Percentiles rank a stretch among this genome's conserved stretches.
Conservation (phyloP, 495 filamentous ascomycete genomes). For the Talaromyces proteolyticus region DNA sequence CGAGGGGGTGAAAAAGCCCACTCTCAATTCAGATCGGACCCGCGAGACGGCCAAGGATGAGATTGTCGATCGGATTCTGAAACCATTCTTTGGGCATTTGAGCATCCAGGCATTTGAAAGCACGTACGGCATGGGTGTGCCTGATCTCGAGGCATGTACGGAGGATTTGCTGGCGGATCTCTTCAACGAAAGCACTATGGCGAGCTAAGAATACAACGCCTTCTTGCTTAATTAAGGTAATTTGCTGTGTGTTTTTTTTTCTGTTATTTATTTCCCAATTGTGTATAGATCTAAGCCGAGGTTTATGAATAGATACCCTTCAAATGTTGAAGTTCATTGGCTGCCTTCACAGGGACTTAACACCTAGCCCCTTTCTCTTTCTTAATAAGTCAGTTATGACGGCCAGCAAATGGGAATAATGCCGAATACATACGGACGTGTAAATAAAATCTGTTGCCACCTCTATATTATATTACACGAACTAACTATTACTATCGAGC, state of each 20-base stretch:
- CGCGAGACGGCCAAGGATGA: slow-evolving; percentile 57
- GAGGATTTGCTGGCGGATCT: slow-evolving; percentile 70
- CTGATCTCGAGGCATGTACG: slow-evolving; percentile 64
- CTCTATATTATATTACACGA: no score
- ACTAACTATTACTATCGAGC: no score
- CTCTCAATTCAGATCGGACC: slow-evolving; percentile 37
- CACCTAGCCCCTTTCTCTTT: no score
- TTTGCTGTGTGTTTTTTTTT: background rate
- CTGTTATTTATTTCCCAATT: background rate
- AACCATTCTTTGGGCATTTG: slow-evolving; percentile 85
- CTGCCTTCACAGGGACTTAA: no score
- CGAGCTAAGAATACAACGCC: slow-evolving; percentile 18
- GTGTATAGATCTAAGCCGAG: no score
- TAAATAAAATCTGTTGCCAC: no score
- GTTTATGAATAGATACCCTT: no score
- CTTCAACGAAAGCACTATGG: slow-evolving; percentile 68
- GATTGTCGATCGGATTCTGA: slow-evolving; percentile 65
- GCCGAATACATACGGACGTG: no score
- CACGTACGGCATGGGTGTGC: slow-evolving; percentile 74
- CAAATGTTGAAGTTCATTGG: no score
- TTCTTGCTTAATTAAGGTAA: background rate
- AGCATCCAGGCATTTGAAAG: slow-evolving; percentile 90
- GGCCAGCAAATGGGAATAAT: no score
- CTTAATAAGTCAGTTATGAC: no score
- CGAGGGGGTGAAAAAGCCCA: slow-evolving; percentile 29